Evolutionary conservation across 2,329 filamentous ascomycete genomes (phyloP).

Genomic region (Scytalidium lignicola): DNA sequence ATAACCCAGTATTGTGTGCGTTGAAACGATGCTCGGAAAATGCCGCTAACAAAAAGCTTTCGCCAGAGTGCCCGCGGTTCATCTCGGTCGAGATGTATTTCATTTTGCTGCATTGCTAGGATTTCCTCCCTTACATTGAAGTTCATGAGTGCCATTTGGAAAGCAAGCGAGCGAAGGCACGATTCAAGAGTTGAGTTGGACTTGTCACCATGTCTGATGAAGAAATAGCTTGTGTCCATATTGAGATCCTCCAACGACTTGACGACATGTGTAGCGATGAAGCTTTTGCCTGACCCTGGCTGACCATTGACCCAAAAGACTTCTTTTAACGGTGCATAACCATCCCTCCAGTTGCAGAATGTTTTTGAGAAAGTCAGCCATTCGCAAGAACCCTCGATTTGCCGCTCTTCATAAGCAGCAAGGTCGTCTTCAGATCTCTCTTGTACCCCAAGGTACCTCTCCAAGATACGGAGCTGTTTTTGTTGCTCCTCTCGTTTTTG

Average conservation of each 20-base stretch:
- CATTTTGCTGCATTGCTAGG: slow-evolving; percentile 14
- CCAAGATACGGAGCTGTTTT: slow-evolving; percentile 2
- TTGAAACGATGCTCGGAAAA: slow-evolving; percentile 15
- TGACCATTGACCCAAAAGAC: slow-evolving; percentile 28
- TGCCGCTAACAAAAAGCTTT: slow-evolving; percentile 21
- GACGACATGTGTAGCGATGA: slow-evolving; percentile 25
- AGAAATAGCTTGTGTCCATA: slow-evolving; percentile 26
- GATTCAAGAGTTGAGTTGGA: slow-evolving; percentile 18
- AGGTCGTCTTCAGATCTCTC: slow-evolving; percentile 14
- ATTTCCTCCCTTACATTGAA: slow-evolving; percentile 11
- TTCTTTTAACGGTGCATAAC: not conserved
- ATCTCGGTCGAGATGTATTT: slow-evolving; percentile 12
- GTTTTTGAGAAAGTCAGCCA: slow-evolving; percentile 16
- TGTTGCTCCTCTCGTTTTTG: not conserved
- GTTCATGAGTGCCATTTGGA: slow-evolving; percentile 28
- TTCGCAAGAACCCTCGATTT: slow-evolving; percentile 13
- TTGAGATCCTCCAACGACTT: slow-evolving; percentile 15
- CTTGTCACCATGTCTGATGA: slow-evolving; percentile 29
- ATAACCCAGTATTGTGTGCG: slow-evolving; percentile 28
- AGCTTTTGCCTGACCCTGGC: slow-evolving; percentile 30
- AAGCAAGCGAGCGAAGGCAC: slow-evolving; percentile 28
- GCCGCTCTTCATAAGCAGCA: not conserved
- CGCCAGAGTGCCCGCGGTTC: slow-evolving; percentile 24
- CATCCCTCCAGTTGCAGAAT: slow-evolving; percentile 14
- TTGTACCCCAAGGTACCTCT: slow-evolving; percentile 9